A percentile compares a stretch with the other conserved stretches of the same genome.
These are phyloP conservation scores for Pichia nakasei DNA, from an alignment of 805 yeast species.

Conservation along the genomic window DNA sequence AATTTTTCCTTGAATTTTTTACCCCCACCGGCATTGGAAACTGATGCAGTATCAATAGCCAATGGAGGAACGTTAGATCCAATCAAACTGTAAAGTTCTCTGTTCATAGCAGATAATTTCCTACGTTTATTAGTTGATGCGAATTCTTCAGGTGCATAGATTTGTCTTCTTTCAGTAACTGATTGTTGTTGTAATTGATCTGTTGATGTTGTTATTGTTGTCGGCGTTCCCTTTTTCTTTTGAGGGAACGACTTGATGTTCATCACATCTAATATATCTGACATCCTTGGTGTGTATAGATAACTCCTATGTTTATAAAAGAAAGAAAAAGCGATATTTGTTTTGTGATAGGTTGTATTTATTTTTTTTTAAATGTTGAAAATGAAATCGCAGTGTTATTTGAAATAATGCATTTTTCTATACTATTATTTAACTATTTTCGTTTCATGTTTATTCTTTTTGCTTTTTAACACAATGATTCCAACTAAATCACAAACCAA, in stretches of 20 bases:
- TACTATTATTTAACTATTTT: too few relatives aligned
- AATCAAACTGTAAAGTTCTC: conserved; percentile 79
- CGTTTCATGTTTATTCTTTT: too few relatives aligned
- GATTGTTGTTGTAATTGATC: conserved; percentile 10
- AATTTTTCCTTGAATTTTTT: conserved; percentile 56
- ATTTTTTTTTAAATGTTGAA: too few relatives aligned
- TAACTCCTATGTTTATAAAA: neutral
- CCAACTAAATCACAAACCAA: conserved; percentile 19
- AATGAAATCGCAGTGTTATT: too few relatives aligned
- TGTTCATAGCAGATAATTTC: conserved; percentile 58
- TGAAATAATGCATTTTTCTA: too few relatives aligned
- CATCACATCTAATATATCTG: conserved; percentile 70
- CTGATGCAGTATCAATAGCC: conserved; percentile 34
- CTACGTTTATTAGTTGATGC: conserved; percentile 24
- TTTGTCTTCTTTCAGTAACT: conserved; percentile 4
- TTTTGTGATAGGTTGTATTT: too few relatives aligned
- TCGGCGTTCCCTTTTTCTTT: conserved; percentile 33
- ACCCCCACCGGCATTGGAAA: conserved; percentile 14
- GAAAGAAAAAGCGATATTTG: neutral
- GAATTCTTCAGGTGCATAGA: conserved; percentile 18
- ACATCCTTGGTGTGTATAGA: conserved; percentile 13
- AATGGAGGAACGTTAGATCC: conserved; percentile 92
- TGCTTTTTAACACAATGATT: conserved; percentile 1
- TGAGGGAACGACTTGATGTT: conserved; percentile 35
- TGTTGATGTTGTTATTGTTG: conserved; percentile 12